These are phyloP conservation scores for Lathyrus tuberosus DNA, from an alignment of 306 rosid genomes.

Conservation along the genomic window DNA sequence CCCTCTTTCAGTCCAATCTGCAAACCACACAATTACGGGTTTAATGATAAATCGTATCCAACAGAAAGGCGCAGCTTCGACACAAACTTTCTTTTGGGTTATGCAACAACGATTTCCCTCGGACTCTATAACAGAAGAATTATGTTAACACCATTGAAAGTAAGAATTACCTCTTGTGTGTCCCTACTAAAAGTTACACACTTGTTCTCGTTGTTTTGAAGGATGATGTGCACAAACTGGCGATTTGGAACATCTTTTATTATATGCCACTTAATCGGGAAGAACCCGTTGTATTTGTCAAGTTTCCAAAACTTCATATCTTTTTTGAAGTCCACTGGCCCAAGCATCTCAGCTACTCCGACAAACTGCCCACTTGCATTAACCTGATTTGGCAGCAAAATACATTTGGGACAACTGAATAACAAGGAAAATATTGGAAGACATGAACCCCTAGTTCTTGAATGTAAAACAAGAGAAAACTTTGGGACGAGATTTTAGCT, in stretches of 20 bases:
- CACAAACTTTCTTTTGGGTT: constrained; percentile 8
- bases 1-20: constrained; percentile 82
- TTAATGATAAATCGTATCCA: neutral
- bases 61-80: neutral
- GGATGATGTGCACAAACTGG: constrained; percentile 67
- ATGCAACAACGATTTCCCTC: neutral
- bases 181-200: constrained; percentile 77
- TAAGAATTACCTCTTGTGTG: constrained; percentile 81
- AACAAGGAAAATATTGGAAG: neutral
- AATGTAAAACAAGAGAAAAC: constrained; percentile 17
- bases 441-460: constrained; percentile 10
- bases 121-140: neutral
- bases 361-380: constrained; percentile 85
- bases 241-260: constrained; percentile 76
- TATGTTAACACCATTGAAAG: constrained; percentile 13
- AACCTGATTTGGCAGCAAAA: constrained; percentile 54
- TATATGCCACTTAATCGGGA: constrained; percentile 84
- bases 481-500: constrained; percentile 40
- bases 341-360: constrained; percentile 86
- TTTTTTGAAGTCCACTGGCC: constrained; percentile 72
- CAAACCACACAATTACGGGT: constrained; percentile 28
- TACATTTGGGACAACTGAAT: constrained; percentile 8
- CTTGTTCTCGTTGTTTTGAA: constrained; percentile 67
- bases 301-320: constrained; percentile 84
- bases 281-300: constrained; percentile 77